phyloP scores from a whole-genome alignment of 495 filamentous ascomycete genomes.

The Neurospora sp. region DNA sequence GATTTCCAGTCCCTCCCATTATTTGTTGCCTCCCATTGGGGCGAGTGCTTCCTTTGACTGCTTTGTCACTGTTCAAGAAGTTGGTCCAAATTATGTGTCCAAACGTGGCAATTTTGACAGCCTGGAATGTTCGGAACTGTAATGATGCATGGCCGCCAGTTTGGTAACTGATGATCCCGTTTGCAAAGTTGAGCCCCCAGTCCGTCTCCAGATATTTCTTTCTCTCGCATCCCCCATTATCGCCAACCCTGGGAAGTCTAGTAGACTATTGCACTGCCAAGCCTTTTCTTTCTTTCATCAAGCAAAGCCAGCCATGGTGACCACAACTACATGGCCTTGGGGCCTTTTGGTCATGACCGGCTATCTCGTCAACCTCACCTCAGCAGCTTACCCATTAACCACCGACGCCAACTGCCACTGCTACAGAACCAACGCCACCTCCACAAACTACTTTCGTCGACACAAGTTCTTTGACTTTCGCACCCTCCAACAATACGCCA shows the following conservation, averaged over 20 bases:
- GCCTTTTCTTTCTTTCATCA: neutral
- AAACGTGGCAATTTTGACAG: neutral
- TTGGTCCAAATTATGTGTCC: neutral
- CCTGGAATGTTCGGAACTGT: neutral
- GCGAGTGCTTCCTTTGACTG: neutral
- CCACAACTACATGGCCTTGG: neutral
- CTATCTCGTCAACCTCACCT: slow-evolving; percentile 4
- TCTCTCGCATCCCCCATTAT: neutral
- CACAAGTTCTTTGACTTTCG: slow-evolving; percentile 62
- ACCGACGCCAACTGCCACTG: slow-evolving; percentile 37
- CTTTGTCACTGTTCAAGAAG: neutral
- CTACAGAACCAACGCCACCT: slow-evolving; percentile 36
- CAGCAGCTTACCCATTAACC: slow-evolving; percentile 26
- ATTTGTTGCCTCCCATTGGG: neutral
- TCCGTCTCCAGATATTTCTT: neutral
- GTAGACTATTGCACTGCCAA: neutral
- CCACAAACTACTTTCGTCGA: slow-evolving; percentile 48
- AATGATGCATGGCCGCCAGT: neutral
- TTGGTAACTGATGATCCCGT: neutral
- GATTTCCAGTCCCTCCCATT: neutral
- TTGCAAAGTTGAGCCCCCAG: neutral
- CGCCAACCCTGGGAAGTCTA: neutral
- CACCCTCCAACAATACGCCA: slow-evolving; percentile 28
- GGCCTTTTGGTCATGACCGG: neutral
- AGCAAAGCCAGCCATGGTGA: neutral